Evolutionary conservation across 2,329 filamentous ascomycete genomes (phyloP), one percentile per base, ranked within the genome.

Genomic region (Colletotrichum theobromicola): DNA sequence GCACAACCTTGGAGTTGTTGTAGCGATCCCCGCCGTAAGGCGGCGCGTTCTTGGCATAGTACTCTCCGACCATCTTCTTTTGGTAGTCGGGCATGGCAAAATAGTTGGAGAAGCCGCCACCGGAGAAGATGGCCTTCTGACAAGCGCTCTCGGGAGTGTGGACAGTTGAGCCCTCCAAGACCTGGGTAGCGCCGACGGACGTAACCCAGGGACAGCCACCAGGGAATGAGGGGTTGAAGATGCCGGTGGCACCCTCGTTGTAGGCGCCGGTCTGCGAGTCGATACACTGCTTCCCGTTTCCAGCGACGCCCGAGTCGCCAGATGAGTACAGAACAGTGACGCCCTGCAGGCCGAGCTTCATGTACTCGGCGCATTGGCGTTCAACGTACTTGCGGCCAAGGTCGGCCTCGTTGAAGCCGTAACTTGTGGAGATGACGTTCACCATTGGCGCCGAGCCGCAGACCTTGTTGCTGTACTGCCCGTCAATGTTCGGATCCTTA

Each of bases 321-420:
- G 85, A 87, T 1, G 88, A 87, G 77, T 87, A 89, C 37, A 90
- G 74, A 18, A 91, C 81, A 2, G 86, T 86, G 13, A 89, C 84
- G 24, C 88, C 89, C 77, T 86, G 85, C 9, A 90, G 84, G 21
- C 87, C 88, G 3, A 91, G 85, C 82, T 91, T 91, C 85, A 90
- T 86, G 80, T 88, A 90, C 82, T 90, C 88, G 70, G 84, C 81
- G 78, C 89, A 91, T 80, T 91, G 89, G 4, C 89, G 83, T 63
- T 83, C 77, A 75, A 88, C 85, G 78, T 91, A 91, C 71, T 81
- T 82, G 7, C 83, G 81, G 2, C 87, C 85, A 9, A 88, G 81
- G 65, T 87, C 86, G n/a, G 83, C 85, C 81, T 91, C 89, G 76
- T 88, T 87, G 76, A 87, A 87, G 15, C 84, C 85, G 79, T 91